Conservation (phyloP, 2,329 filamentous ascomycete genomes). For the Cordyceps farinosa region DNA sequence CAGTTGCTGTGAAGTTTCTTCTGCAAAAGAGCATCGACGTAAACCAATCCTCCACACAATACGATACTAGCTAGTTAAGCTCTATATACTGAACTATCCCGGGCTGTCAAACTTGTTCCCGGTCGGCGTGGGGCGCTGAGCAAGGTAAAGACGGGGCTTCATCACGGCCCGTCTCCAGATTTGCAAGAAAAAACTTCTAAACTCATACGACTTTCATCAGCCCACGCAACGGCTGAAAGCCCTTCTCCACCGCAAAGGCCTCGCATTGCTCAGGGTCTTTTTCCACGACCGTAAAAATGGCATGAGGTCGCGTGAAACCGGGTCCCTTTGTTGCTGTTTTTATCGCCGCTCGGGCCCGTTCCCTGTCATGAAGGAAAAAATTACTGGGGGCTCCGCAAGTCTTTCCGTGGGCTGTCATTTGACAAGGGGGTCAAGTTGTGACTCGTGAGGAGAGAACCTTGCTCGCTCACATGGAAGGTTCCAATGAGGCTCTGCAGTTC, state of each 20-base stretch:
- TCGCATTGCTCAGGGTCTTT: neutral
- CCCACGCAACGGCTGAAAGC: neutral
- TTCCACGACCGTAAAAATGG: neutral
- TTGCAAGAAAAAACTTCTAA: neutral
- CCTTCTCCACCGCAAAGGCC: neutral
- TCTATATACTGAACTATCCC: constrained; percentile 2
- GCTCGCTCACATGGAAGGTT: neutral
- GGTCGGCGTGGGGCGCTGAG: neutral
- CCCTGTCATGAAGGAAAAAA: neutral
- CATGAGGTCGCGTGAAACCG: constrained; percentile 13
- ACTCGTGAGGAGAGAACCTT: neutral
- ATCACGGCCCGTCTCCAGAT: constrained; percentile 2
- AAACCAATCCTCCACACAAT: neutral
- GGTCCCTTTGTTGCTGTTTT: neutral
- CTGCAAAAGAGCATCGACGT: neutral
- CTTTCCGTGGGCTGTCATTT: neutral
- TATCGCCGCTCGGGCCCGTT: neutral
- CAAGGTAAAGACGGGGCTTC: neutral
- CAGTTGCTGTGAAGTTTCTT: neutral
- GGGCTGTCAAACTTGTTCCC: neutral
- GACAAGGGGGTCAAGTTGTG: neutral
- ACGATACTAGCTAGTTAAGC: neutral
- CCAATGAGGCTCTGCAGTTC: neutral
- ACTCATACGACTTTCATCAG: constrained; percentile 15
- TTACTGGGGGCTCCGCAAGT: neutral